Evolutionary conservation across 2,329 filamentous ascomycete genomes (phyloP).

Genomic region (Fusarium verticillioides): DNA sequence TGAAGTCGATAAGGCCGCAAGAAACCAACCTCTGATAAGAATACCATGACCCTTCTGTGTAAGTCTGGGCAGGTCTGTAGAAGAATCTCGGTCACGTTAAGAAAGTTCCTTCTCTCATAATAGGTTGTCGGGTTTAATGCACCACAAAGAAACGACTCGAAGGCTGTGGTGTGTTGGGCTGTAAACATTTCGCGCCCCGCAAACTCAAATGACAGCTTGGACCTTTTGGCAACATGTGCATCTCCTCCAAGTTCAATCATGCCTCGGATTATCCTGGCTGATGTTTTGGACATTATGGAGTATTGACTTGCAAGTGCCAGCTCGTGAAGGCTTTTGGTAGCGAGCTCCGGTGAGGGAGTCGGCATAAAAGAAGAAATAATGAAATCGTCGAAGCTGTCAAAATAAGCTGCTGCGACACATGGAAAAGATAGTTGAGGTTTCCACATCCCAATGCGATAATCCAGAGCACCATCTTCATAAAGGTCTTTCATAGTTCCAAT

Average conservation of each 20-base stretch:
- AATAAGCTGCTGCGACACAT: rapidly evolving
- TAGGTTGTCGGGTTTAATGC: rapidly evolving
- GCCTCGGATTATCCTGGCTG: rapidly evolving
- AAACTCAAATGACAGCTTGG: rapidly evolving
- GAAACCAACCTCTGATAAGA: rapidly evolving
- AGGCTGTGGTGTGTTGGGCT: not conserved
- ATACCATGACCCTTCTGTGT: not conserved
- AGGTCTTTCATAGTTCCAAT: rapidly evolving
- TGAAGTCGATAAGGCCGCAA: rapidly evolving
- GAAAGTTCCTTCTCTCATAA: rapidly evolving
- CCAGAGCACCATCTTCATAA: no score
- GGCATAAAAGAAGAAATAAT: not conserved
- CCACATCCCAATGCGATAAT: rapidly evolving
- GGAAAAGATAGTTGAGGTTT: not conserved
- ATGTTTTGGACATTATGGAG: rapidly evolving
- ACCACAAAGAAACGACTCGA: not conserved
- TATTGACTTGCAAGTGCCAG: rapidly evolving
- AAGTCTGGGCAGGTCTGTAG: not conserved
- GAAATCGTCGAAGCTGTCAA: rapidly evolving
- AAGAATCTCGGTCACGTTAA: rapidly evolving
- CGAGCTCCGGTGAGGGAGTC: rapidly evolving
- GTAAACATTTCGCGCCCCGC: rapidly evolving
- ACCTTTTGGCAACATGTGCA: rapidly evolving
- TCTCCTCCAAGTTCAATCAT: not conserved
- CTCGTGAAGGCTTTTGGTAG: rapidly evolving